These are phyloP conservation scores for Choiromyces venosus DNA, from an alignment of 495 filamentous ascomycete species.

Conservation along the genomic window DNA sequence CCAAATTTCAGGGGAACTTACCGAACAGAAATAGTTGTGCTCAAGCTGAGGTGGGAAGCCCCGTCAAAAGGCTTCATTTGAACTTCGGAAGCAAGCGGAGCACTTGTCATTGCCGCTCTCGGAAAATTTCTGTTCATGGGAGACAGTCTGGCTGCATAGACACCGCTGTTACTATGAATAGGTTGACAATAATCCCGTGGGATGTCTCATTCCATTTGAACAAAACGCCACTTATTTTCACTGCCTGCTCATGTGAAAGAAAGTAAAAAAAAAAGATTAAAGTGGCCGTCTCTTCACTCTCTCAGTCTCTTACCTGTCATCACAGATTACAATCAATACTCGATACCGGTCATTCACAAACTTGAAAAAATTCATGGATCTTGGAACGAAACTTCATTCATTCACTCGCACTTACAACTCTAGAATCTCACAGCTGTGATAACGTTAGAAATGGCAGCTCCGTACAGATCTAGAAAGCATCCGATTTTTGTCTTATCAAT, in stretches of 20 bases:
- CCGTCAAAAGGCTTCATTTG: no score
- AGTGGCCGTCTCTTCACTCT: constrained; percentile 2
- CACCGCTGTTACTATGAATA: constrained; percentile 13
- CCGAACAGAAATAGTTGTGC: no score
- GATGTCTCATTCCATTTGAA: no score
- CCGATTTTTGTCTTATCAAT: constrained; percentile 22
- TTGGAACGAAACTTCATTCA: not conserved
- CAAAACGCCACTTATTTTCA: constrained; percentile 3
- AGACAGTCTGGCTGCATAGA: constrained; percentile 3
- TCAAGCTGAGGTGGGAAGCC: no score
- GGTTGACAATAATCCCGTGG: not conserved
- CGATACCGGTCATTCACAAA: not conserved
- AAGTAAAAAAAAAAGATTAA: constrained; percentile 4
- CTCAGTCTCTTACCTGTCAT: not conserved
- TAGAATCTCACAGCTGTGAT: not conserved
- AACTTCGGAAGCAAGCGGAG: no score
- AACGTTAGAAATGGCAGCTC: constrained; percentile 11
- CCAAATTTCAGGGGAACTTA: no score
- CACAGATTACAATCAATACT: not conserved
- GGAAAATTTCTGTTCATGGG: not conserved
- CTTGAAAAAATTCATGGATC: not conserved
- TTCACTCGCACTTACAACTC: no score
- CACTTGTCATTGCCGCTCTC: not conserved
- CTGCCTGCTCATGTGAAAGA: constrained; percentile 6
- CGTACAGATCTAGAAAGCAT: constrained; percentile 17